A percentile compares a stretch with the other conserved stretches of the same genome.
phyloP scores from a whole-genome alignment of 768 basidiomycete species.

The Rhizopogon vesiculosus region DNA sequence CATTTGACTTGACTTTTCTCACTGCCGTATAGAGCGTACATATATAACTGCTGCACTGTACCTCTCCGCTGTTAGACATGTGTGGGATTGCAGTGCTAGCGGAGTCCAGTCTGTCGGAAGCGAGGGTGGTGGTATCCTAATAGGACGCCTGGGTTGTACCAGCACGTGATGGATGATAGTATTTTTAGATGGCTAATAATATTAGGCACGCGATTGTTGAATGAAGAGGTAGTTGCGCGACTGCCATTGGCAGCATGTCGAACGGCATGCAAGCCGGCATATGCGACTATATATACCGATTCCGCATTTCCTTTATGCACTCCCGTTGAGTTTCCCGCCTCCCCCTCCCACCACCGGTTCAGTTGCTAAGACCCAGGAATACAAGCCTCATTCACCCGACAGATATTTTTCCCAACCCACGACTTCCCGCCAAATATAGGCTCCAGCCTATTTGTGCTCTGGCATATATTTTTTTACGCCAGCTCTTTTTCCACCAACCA shows the following conservation, averaged over 20 bases:
- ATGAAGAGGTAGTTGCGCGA: neutral
- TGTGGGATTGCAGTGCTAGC: too few species aligned
- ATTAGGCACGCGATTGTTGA: too few species aligned
- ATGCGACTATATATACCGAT: neutral
- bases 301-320: neutral
- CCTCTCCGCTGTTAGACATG: too few species aligned
- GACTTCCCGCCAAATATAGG: conserved; percentile 2
- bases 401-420: neutral
- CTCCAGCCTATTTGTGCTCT: neutral
- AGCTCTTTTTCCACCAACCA: neutral
- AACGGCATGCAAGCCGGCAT: neutral
- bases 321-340: neutral
- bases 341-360: neutral
- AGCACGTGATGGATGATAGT: too few species aligned
- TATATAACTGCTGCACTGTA: too few species aligned
- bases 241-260: neutral
- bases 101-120: too few species aligned
- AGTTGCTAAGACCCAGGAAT: neutral
- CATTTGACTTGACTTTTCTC: too few species aligned
- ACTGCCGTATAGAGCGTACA: too few species aligned
- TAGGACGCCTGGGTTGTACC: too few species aligned
- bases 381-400: neutral
- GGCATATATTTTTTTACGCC: neutral
- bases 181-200: too few species aligned
- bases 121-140: too few species aligned